Percentiles rank a stretch among this genome's conserved stretches.
phyloP scores from a whole-genome alignment of 1,284 basidiomycete species.

The Irpex sp. region DNA sequence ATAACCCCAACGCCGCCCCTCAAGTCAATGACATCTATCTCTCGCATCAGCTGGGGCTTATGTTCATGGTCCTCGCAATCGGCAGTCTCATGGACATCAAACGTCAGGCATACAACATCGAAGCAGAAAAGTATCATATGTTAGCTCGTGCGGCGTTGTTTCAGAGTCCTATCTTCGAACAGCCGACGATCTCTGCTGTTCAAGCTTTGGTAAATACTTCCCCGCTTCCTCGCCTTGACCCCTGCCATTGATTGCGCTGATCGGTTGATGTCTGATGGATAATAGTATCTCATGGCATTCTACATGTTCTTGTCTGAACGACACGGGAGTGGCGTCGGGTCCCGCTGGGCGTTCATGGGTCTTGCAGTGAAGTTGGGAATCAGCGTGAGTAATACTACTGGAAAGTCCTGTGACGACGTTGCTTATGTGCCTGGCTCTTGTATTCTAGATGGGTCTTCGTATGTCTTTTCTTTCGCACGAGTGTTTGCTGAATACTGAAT shows the following conservation, averaged over 20 bases:
- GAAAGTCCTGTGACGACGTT: neutral
- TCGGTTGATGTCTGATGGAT: neutral
- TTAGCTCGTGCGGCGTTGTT: constrained; percentile 70
- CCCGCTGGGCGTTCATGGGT: constrained; percentile 77
- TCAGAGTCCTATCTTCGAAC: constrained; percentile 67
- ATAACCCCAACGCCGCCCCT: constrained; percentile 42
- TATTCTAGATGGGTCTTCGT: constrained; percentile 68
- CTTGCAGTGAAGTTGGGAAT: constrained; percentile 75
- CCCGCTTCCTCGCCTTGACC: neutral
- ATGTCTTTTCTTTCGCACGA: constrained; percentile 30
- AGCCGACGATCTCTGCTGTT: constrained; percentile 69
- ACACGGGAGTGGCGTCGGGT: constrained; percentile 66
- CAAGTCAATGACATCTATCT: constrained; percentile 54
- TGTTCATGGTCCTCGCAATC: constrained; percentile 76
- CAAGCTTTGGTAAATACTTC: constrained; percentile 57
- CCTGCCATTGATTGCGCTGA: neutral
- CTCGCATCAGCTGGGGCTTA: constrained; percentile 63
- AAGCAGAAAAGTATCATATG: constrained; percentile 78
- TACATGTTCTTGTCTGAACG: constrained; percentile 74
- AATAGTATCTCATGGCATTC: constrained; percentile 72
- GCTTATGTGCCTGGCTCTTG: neutral
- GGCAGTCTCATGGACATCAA: constrained; percentile 67
- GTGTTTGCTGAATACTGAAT: neutral
- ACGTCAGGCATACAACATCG: constrained; percentile 63
- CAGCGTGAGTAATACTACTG: constrained; percentile 50